Conservation (phyloP, 1,284 basidiomycete species). For the Cutaneotrichosporon sp. region DNA sequence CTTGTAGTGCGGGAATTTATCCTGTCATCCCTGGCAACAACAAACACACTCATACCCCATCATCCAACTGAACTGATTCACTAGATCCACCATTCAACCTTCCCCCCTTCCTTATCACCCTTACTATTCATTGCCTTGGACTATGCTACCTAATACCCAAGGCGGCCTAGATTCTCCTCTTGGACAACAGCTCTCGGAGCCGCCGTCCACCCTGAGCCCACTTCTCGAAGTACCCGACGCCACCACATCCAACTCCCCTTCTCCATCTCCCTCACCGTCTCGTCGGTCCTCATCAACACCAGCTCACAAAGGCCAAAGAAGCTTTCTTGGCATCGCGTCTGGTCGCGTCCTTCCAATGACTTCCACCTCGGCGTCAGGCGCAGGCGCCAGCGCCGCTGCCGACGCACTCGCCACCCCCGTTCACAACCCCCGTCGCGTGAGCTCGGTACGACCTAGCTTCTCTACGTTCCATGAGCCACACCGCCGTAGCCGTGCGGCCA, state of each 20-base stretch:
- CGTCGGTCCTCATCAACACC: slow-evolving; percentile 1
- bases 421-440: slow-evolving; percentile 10
- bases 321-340: slow-evolving; percentile 1
- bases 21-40: too few relatives aligned
- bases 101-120: neutral
- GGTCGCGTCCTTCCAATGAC: slow-evolving; percentile 1
- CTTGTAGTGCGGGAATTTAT: too few relatives aligned
- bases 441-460: slow-evolving; percentile 16
- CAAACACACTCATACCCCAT: too few relatives aligned
- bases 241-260: neutral
- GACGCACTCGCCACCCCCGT: slow-evolving; percentile 12
- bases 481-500: slow-evolving; percentile 3
- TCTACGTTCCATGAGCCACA: slow-evolving; percentile 17
- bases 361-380: neutral
- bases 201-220: neutral
- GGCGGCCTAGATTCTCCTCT: neutral
- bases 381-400: slow-evolving; percentile 1
- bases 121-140: neutral
- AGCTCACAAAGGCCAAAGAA: neutral
- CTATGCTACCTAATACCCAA: neutral
- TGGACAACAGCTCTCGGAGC: neutral
- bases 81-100: neutral
- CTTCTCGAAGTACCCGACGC: slow-evolving; percentile 4
- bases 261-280: neutral
- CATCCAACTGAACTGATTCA: neutral